phyloP scores from a whole-genome alignment of 805 yeast genomes.

The Wickerhamiella qilinensis region DNA sequence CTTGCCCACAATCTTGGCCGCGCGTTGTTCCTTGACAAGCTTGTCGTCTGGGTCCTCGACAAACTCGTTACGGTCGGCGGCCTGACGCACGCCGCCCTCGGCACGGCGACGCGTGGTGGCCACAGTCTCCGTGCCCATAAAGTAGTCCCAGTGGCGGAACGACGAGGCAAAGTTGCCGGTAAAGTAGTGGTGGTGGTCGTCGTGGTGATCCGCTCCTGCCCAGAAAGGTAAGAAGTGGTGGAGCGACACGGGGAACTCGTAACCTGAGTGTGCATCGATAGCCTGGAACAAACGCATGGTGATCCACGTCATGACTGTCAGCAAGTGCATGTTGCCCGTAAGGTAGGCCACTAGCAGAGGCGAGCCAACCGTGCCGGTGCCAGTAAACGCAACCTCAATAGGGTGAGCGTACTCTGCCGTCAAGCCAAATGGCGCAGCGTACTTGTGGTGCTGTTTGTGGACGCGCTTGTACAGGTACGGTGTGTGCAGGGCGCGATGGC shows the following conservation, averaged over 20 bases:
- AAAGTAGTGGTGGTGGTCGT: conserved; percentile 90
- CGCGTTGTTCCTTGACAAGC: neutral
- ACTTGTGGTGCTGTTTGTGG: conserved; percentile 95
- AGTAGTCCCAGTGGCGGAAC: conserved; percentile 91
- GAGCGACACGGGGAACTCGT: conserved; percentile 93
- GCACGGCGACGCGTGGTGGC: conserved; percentile 33
- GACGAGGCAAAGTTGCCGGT: conserved; percentile 90
- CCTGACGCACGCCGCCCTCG: conserved; percentile 19
- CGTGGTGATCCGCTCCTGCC: conserved; percentile 99
- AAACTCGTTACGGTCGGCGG: conserved; percentile 11
- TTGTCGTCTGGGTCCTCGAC: conserved; percentile 16
- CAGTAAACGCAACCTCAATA: conserved; percentile 74
- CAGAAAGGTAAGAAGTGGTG: conserved; percentile 87
- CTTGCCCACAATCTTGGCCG: neutral
- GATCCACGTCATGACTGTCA: conserved; percentile 84
- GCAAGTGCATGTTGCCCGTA: conserved; percentile 64
- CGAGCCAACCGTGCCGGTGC: conserved; percentile 92
- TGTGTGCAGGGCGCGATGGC: conserved; percentile 78
- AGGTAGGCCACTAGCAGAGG: conserved; percentile 73
- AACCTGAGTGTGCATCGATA: conserved; percentile 94
- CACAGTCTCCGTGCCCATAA: conserved; percentile 62
- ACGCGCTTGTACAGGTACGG: conserved; percentile 74
- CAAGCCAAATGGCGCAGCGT: conserved; percentile 94
- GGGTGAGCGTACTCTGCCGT: conserved; percentile 99
- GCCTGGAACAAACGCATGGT: conserved; percentile 84